Base-by-base conservation (phyloP, 2,329 filamentous ascomycete species). In the Talaromyces sp. region DNA sequence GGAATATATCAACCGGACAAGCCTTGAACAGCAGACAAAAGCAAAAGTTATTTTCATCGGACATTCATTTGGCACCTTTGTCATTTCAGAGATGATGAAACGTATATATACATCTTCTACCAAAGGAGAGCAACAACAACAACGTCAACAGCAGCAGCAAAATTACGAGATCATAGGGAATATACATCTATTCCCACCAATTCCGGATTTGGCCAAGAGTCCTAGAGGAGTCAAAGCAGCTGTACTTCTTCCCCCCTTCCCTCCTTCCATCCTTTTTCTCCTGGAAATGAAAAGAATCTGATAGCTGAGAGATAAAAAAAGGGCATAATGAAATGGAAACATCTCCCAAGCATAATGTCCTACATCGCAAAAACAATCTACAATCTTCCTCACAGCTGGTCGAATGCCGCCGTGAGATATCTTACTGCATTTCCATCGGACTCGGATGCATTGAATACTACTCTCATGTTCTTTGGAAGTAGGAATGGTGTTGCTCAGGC, bases 151-250 rank as follows among this genome's bases (percentile, higher is more conserved):
- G 4, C 10, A 37, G 10, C 40, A 31, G 9, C 46, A 57, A 10
- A 37, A 37, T 10, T 60, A 33, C 9, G 48, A 57, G 2, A 53
- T 60, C 3, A 53, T 54, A 35, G 58, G 54, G 9, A 53, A 35
- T 21, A 45, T 60, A 35, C 58, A 41, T 5, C 48, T 60, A 33
- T 60, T 60, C 43, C 58, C 58, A 36, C 58, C 58, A 1, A 57
- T 60, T 48, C 58, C 58, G 19, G 58, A 60, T 22, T n/a, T 60
- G 8, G 58, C 48, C 15, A 50, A 28, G 31, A 57, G 53, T 54
- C 58, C 54, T 11, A 39, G 48, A 11, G 58, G 58, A 11, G 22
- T 36, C 15, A 56, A 57, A 48, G 33, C 56, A 22, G 50, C 53
- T 11, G 58, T 60, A 57, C 15, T 25, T 51, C 2, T n/a, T n/a